A percentile compares a stretch with the other conserved stretches of the same genome.
phyloP scores from a whole-genome alignment of 208 protist species.

The Tritrichomonas musculus region DNA sequence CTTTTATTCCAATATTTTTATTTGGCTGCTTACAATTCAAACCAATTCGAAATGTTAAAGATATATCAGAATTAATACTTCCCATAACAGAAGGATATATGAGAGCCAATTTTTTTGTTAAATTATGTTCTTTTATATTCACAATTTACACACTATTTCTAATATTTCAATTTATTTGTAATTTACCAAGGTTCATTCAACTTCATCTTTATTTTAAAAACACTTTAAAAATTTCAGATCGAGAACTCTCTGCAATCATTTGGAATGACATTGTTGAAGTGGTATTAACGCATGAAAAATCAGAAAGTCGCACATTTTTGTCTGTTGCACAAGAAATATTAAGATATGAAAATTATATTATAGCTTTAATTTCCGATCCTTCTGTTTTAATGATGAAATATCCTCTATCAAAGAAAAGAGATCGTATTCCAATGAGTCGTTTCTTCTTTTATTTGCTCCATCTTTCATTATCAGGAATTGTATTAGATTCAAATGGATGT shows the following conservation, averaged over 20 bases:
- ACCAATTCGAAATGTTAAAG: background rate
- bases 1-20: background rate
- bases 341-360: background rate
- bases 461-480: background rate
- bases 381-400: background rate
- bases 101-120: background rate
- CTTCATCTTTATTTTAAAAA: background rate
- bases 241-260: background rate
- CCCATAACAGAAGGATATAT: background rate
- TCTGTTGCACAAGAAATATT: constrained; percentile 18
- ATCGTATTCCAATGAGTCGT: background rate
- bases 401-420: background rate
- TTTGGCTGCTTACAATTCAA: background rate
- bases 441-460: constrained; percentile 14
- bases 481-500: background rate
- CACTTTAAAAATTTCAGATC: background rate
- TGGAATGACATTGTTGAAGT: background rate
- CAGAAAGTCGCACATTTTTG: background rate
- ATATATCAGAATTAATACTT: background rate
- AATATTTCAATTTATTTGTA: background rate
- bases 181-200: background rate
- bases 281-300: background rate
- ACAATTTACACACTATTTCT: background rate
- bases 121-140: background rate
- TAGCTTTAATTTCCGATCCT: background rate